Evolutionary conservation across 139 green algal genomes (phyloP).

Genomic region (Parachlorella kessleri): DNA sequence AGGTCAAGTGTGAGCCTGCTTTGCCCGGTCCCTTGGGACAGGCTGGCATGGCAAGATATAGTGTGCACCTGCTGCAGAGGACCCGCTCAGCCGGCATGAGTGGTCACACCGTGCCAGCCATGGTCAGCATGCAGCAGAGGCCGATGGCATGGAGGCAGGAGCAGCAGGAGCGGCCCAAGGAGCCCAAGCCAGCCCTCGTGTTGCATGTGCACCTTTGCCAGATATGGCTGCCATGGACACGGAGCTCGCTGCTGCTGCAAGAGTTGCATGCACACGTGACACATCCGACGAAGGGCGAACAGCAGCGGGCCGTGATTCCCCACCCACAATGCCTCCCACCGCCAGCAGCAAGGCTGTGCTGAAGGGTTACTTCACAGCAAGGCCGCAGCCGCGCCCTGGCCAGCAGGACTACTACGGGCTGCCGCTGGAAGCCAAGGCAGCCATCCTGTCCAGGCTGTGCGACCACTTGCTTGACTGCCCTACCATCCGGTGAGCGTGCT

Average conservation of each 20-base stretch:
- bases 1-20: too few relatives aligned
- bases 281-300: too few relatives aligned
- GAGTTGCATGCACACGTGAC: neutral
- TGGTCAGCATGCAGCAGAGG: neutral
- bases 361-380: too few relatives aligned
- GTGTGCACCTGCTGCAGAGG: too few relatives aligned
- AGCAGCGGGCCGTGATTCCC: too few relatives aligned
- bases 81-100: slow-evolving; percentile 27
- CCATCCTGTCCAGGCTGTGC: slow-evolving; percentile 54
- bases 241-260: neutral
- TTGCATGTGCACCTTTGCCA: too few relatives aligned
- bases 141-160: neutral
- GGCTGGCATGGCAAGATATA: too few relatives aligned
- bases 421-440: slow-evolving; percentile 38
- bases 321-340: too few relatives aligned
- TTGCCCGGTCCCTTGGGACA: too few relatives aligned
- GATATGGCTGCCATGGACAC: too few relatives aligned
- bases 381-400: slow-evolving; percentile 5
- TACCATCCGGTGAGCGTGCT: slow-evolving; percentile 44
- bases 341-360: too few relatives aligned
- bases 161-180: neutral
- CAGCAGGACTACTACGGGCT: slow-evolving; percentile 57
- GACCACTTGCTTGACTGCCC: slow-evolving; percentile 62
- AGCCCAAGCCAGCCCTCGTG: too few relatives aligned
- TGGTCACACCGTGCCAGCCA: slow-evolving; percentile 17